Base-by-base conservation (phyloP, 176 grass and related monocot species). In the Zizania latifolia region DNA sequence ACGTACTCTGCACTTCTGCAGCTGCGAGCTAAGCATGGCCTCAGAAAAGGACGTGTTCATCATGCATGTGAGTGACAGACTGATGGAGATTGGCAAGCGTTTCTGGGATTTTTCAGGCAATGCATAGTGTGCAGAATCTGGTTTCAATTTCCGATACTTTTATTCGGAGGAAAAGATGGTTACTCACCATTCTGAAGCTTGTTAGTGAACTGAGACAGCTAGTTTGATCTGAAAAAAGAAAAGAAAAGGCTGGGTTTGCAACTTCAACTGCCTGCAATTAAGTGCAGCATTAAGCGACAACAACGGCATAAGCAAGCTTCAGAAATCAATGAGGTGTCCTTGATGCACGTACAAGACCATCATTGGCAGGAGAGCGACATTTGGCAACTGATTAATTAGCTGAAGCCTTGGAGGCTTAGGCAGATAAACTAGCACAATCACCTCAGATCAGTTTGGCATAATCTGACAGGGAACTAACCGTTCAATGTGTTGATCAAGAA, bases 211-310 rank as follows among this genome's bases (percentile, higher is more conserved):
- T 21, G 46, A 2, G 46, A 31, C 23, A 13, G 41, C 29, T n/a
- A n/a, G n/a, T n/a, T n/a, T n/a, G n/a, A n/a, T n/a, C n/a, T n/a
- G n/a, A n/a, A n/a, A n/a, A n/a, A n/a, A n/a, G n/a, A n/a, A n/a
- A n/a, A n/a, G n/a, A n/a, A n/a, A n/a, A n/a, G n/a, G n/a, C n/a
- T n/a, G n/a, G n/a, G n/a, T n/a, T n/a, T n/a, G n/a, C n/a, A n/a
- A n/a, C n/a, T 62, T 39, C 69, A 80, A 85, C 76, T 4, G 69
- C 77, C 70, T 6, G 71, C 77, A 55, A 81, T 81, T 75, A 76
- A 81, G 41, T 53, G 24, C 26, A 24, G 43, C 26, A 45, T 53
- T 44, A 57, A n/a, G 40, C 40, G 50, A 17, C 63, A 73, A 76
- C 62, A 69, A 24, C 27, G 75, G 75, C 74, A 11, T 58, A 70